phyloP scores from a whole-genome alignment of 495 filamentous ascomycete genomes.

The Penicillium canariense region DNA sequence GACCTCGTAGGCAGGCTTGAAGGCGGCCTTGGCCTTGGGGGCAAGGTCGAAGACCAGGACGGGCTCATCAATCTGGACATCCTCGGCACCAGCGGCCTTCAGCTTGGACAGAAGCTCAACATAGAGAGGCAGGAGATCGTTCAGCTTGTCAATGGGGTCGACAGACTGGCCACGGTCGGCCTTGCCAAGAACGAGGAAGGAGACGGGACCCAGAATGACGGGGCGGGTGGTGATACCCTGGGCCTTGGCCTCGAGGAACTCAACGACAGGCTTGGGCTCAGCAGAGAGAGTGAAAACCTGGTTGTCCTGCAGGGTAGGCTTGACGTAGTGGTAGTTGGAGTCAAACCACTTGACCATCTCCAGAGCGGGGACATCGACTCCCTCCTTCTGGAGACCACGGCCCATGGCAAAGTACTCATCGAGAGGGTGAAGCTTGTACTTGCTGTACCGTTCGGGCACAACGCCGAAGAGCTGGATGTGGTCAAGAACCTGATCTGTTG shows the following conservation, averaged over 20 bases:
- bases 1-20: conserved; percentile 96
- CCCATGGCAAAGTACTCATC: conserved; percentile 99
- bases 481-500: conserved; percentile 78
- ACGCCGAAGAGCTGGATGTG: conserved; percentile 98
- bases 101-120: conserved; percentile 84
- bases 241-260: conserved; percentile 96
- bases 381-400: conserved; percentile 87
- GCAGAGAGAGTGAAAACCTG: conserved; percentile 87
- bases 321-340: conserved; percentile 99
- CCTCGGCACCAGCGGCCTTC: conserved; percentile 91
- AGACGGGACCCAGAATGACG: conserved; percentile 91
- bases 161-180: conserved; percentile 90
- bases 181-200: conserved; percentile 94
- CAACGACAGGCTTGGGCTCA: conserved; percentile 87
- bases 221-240: conserved; percentile 90
- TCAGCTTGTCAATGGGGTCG: conserved; percentile 86
- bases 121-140: conserved; percentile 89
- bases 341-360: conserved; percentile 99
- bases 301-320: conserved; percentile 93
- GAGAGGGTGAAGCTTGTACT: conserved; percentile 76
- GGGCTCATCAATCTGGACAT: conserved; percentile 97
- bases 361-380: conserved; percentile 85
- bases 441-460: conserved; percentile 85
- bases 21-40: conserved; percentile 85
- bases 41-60: conserved; percentile 90